Evolutionary conservation across 1,284 basidiomycete genomes (phyloP).

Genomic region (Cutaneotrichosporon sp.): DNA sequence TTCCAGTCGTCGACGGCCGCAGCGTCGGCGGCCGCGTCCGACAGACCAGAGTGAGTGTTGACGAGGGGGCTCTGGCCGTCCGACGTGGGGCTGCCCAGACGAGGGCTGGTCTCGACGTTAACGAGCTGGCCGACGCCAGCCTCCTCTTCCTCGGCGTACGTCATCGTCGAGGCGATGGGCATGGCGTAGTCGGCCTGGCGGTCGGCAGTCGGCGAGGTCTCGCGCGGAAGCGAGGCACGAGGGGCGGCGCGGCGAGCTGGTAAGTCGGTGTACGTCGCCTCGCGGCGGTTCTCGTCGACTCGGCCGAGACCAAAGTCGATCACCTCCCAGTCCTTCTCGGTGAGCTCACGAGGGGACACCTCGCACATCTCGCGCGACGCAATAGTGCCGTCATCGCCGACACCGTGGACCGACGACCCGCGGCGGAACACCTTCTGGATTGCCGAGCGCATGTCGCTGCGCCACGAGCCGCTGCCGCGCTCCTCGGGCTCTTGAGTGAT

Average conservation of each 20-base stretch:
- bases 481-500: slow-evolving; percentile 35
- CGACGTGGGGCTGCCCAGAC: slow-evolving; percentile 10
- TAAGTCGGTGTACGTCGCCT: slow-evolving; percentile 19
- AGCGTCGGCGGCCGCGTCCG: slow-evolving; percentile 9
- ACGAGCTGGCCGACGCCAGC: slow-evolving; percentile 12
- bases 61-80: slow-evolving; percentile 20
- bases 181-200: slow-evolving; percentile 10
- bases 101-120: slow-evolving; percentile 20
- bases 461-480: slow-evolving; percentile 15
- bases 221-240: slow-evolving; percentile 1
- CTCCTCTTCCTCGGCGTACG: slow-evolving; percentile 11
- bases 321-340: slow-evolving; percentile 45
- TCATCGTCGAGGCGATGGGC: slow-evolving; percentile 22
- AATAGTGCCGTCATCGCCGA: slow-evolving; percentile 21
- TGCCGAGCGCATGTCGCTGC: slow-evolving; percentile 20
- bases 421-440: slow-evolving; percentile 24
- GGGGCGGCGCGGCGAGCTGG: slow-evolving; percentile 7
- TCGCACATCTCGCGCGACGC: slow-evolving; percentile 25
- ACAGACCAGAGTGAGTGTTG: slow-evolving; percentile 2
- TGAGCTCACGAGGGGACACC: slow-evolving; percentile 16
- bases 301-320: slow-evolving; percentile 48
- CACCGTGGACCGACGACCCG: slow-evolving; percentile 12
- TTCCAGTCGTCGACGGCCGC: slow-evolving; percentile 33
- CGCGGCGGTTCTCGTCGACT: slow-evolving; percentile 35
- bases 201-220: slow-evolving; percentile 5